A percentile compares a stretch with the other conserved stretches of the same genome.
phyloP scores from a whole-genome alignment of 805 yeast genomes.

The Metschnikowia henanensis region DNA sequence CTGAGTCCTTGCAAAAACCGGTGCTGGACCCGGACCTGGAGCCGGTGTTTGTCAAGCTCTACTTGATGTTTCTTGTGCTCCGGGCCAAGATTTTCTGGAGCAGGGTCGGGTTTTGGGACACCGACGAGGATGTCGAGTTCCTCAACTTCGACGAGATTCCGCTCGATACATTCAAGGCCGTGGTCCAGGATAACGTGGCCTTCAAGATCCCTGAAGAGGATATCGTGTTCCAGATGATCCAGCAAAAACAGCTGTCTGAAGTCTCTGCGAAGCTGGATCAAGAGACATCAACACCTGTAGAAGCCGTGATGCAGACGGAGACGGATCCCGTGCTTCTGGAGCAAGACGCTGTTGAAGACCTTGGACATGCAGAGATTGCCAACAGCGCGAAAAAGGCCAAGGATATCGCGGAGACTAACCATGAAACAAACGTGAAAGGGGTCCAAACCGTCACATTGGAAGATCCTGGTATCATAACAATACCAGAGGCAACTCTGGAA shows the following conservation, averaged over 20 bases:
- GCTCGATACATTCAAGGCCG: conserved; percentile 11
- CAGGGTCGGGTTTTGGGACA: conserved; percentile 77
- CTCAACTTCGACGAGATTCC: conserved; percentile 17
- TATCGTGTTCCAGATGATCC: background rate
- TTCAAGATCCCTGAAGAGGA: conserved; percentile 5
- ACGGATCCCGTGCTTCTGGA: too few relatives aligned
- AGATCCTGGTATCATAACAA: too few relatives aligned
- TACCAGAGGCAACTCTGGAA: too few relatives aligned
- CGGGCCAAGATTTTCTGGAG: conserved; percentile 83
- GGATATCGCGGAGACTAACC: background rate
- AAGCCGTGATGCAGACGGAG: too few relatives aligned
- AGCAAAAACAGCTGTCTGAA: too few relatives aligned
- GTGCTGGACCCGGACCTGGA: conserved; percentile 26
- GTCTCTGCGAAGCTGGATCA: too few relatives aligned
- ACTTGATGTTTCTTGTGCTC: conserved; percentile 52
- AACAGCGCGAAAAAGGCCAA: too few relatives aligned
- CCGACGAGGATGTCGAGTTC: conserved; percentile 35
- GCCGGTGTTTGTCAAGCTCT: conserved; percentile 43
- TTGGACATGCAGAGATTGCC: too few relatives aligned
- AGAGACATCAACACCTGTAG: too few relatives aligned
- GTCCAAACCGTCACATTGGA: too few relatives aligned
- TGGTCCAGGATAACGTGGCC: conserved; percentile 18
- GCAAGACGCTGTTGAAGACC: too few relatives aligned
- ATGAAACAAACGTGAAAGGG: too few relatives aligned
- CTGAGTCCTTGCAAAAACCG: conserved; percentile 9